Evolutionary conservation across 192 early-diverging fungal genomes (phyloP), one percentile per base, ranked within the genome.

Genomic region (Rhizophagus prolifer): DNA sequence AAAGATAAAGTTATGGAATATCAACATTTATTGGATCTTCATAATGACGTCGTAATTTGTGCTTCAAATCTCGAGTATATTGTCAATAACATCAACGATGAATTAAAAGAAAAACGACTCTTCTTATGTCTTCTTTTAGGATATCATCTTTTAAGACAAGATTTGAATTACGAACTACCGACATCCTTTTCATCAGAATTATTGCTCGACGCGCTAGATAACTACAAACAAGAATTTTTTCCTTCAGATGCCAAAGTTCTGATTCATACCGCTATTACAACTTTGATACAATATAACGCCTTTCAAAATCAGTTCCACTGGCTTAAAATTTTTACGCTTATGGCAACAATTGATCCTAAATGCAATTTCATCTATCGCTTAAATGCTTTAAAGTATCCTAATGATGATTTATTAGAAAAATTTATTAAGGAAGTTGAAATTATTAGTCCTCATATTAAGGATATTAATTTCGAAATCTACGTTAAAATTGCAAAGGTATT

Each of bases 1-100:
- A 64, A 64, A 64, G 63, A 64, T 12, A 64, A 64, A 30, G 16
- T 64, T 34, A 64, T 64, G 25, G 26, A 64, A 34, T 64, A 30
- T 64, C 25, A 64, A 64, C 10, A 26, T 9, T 16, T 64, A 16
- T 13, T 64, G 28, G 30, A 64, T 12, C 8, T 16, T 64, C 16
- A 64, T 31, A 25, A 9, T 9, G 30, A 34, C 3, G 28, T 16
- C 10, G 16, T 14, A 16, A 16, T 28, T 16, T 7, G 9, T 64
- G 9, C 63, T 14, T 28, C 63, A 64, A 30, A 25, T 28, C 9
- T 30, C 14, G 16, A 64, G 4, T 64, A 30, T 64, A 64, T 64
- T 3, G 30, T 30, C 14, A 16, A 31, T 64, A 16, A 25, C 14
- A 13, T 64, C 14, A 30, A 64, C 26, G 28, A 26, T 30, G 34